These are phyloP conservation scores for Dendrothele bispora DNA, from an alignment of 768 basidiomycete genomes.

Conservation along the genomic window DNA sequence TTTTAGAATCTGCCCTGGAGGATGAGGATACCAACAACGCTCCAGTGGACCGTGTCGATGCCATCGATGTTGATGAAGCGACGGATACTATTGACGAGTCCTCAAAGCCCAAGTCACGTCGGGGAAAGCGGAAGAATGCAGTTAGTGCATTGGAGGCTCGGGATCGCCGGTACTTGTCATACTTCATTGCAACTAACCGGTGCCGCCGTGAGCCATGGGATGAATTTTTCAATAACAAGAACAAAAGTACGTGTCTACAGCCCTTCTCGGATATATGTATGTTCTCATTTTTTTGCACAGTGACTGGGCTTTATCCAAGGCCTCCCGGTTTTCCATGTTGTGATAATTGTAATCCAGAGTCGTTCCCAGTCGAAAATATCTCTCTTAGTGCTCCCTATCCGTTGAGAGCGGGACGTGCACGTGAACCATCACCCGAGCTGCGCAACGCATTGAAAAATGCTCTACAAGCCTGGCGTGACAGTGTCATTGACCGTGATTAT, in stretches of 20 bases:
- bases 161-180: slow-evolving; percentile 6
- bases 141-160: not conserved
- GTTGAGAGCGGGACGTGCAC: slow-evolving; percentile 5
- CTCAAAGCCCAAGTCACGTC: not conserved
- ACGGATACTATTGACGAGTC: not conserved
- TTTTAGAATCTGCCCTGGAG: not conserved
- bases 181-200: slow-evolving; percentile 7
- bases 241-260: slow-evolving; percentile 7
- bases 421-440: slow-evolving; percentile 6
- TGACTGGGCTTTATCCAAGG: not conserved
- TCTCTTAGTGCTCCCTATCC: not conserved
- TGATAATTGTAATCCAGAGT: slow-evolving; percentile 14
- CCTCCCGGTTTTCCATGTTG: slow-evolving; percentile 8
- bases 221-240: slow-evolving; percentile 7
- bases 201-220: slow-evolving; percentile 12
- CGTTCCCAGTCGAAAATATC: not conserved
- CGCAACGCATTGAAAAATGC: not conserved
- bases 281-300: not conserved
- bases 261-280: not conserved
- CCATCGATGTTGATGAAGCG: not conserved
- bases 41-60: not conserved
- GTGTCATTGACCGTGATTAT: slow-evolving; percentile 1
- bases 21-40: not conserved
- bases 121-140: not conserved
- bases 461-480: not conserved